Percentiles rank a stretch among this genome's conserved stretches.
Conservation (phyloP, 306 rosid genomes). For the Trichosanthes cucumerina region DNA sequence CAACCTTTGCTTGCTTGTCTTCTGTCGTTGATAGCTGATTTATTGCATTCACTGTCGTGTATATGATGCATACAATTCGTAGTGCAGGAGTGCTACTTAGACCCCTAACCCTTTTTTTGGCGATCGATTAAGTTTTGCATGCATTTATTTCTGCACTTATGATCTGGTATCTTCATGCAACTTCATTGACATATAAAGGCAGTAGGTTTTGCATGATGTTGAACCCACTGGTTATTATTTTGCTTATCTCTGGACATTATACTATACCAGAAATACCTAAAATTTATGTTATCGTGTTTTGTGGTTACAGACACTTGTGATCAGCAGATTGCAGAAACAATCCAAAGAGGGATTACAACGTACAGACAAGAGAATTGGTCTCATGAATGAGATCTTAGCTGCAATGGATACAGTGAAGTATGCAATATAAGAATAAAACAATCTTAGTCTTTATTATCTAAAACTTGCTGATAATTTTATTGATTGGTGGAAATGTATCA, state of each 20-base stretch:
- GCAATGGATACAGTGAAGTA: conserved; percentile 98
- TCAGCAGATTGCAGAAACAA: conserved; percentile 74
- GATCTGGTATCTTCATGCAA: neutral
- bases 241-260: neutral
- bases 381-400: conserved; percentile 94
- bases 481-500: conserved; percentile 28
- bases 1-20: neutral
- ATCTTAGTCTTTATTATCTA: neutral
- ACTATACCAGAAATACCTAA: neutral
- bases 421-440: conserved; percentile 13
- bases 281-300: neutral
- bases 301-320: conserved; percentile 56
- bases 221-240: neutral
- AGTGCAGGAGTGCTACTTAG: neutral
- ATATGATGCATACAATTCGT: neutral
- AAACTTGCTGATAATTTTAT: conserved; percentile 4
- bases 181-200: neutral
- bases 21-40: neutral
- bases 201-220: conserved; percentile 4
- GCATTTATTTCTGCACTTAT: neutral
- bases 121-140: neutral
- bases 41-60: neutral
- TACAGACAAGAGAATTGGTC: conserved; percentile 94
- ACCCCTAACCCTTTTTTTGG: neutral
- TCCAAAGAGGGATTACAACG: conserved; percentile 85